These are phyloP conservation scores for Daldinia decipiens DNA, from an alignment of 495 filamentous ascomycete species.

Conservation along the genomic window DNA sequence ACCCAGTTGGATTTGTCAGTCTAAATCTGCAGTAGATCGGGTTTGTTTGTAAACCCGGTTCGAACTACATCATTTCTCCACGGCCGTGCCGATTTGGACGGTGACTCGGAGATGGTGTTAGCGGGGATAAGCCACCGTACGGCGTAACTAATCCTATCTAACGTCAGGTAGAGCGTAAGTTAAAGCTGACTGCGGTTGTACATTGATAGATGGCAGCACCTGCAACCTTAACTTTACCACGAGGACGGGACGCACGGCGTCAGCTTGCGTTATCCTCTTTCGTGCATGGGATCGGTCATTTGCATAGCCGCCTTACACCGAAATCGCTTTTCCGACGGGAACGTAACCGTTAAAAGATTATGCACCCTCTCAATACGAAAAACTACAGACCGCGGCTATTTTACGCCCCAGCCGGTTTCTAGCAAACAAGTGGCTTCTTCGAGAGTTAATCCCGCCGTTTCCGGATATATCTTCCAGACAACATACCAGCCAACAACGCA, in stretches of 20 bases:
- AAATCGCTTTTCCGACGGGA: neutral
- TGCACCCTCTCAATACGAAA: neutral
- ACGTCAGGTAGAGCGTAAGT: neutral
- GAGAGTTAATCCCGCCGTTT: slow-evolving; percentile 81
- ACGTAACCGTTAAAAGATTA: neutral
- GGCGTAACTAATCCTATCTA: neutral
- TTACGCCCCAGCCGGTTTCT: slow-evolving; percentile 78
- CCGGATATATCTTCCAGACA: slow-evolving; percentile 81
- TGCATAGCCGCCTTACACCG: neutral
- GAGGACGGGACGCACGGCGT: neutral
- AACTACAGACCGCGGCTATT: slow-evolving; percentile 35
- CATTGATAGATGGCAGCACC: neutral
- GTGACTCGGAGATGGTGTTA: slow-evolving; percentile 6
- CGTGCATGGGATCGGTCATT: neutral
- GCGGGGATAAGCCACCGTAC: slow-evolving; percentile 2
- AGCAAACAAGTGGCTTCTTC: slow-evolving; percentile 83
- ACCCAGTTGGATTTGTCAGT: neutral
- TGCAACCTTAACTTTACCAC: neutral
- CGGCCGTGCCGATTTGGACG: neutral
- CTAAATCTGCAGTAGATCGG: neutral
- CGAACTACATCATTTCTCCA: neutral
- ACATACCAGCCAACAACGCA: slow-evolving; percentile 73
- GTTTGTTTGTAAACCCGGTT: neutral
- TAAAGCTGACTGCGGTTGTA: slow-evolving; percentile 2
- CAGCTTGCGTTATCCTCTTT: neutral